Percentiles rank a stretch among this genome's conserved stretches.
phyloP scores from a whole-genome alignment of 164 flowering plant genomes.

The Vitis rotundifolia region DNA sequence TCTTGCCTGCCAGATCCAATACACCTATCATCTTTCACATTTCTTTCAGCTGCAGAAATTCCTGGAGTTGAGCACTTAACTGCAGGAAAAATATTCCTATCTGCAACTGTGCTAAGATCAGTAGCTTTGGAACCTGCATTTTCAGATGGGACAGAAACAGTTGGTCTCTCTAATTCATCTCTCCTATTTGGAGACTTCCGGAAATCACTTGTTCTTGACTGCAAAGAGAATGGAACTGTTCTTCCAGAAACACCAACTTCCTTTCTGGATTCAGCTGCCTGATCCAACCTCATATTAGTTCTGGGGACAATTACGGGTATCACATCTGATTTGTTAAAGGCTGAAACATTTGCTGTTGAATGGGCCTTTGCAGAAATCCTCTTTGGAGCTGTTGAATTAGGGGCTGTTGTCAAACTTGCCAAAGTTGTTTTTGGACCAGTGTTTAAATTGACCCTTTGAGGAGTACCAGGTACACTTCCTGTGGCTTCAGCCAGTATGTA shows the following conservation, averaged over 20 bases:
- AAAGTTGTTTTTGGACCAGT: constrained; percentile 42
- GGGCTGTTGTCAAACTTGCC: constrained; percentile 34
- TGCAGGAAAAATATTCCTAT: constrained; percentile 40
- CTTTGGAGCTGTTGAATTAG: constrained; percentile 46
- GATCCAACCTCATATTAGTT: constrained; percentile 50
- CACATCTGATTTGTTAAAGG: constrained; percentile 61
- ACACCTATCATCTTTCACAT: constrained; percentile 43
- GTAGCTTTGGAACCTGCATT: constrained; percentile 28
- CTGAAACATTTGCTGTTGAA: constrained; percentile 42
- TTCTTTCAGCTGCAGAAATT: constrained; percentile 42
- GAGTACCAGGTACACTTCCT: constrained; percentile 75
- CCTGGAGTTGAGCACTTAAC: constrained; percentile 33
- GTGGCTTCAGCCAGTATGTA: constrained; percentile 48
- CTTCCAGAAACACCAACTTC: constrained; percentile 53
- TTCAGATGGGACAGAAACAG: constrained; percentile 40
- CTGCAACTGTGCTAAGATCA: constrained; percentile 40
- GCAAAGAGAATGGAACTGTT: constrained; percentile 52
- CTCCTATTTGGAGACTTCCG: constrained; percentile 51
- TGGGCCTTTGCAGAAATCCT: constrained; percentile 52
- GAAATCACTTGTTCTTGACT: constrained; percentile 51
- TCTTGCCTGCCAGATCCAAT: constrained; percentile 39
- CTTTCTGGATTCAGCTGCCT: constrained; percentile 61
- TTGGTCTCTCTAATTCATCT: constrained; percentile 54
- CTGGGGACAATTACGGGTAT: constrained; percentile 84
- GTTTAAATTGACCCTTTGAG: constrained; percentile 59